Evolutionary conservation across 2,329 filamentous ascomycete species (phyloP), one percentile per base, ranked within the genome.

Genomic region (Monilinia fructigena): DNA sequence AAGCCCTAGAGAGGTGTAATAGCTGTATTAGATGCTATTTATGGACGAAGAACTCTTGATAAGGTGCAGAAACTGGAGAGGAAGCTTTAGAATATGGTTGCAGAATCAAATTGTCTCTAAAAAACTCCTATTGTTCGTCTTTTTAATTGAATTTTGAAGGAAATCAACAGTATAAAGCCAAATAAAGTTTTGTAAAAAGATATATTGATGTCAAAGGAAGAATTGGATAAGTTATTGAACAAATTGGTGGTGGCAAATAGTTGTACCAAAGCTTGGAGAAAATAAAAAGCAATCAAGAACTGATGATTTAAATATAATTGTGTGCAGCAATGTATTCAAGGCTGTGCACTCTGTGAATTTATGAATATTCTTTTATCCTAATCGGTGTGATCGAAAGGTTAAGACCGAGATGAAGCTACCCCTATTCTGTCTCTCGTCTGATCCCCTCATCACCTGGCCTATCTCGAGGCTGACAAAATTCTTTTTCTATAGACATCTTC

Each of bases 341-440:
- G 56, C 56, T 60, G 20, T 60, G 20, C 3, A 60, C 1, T 4
- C 2, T 42, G 42, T 60, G 56, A 50, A 60, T 48, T 26, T 5
- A 14, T 42, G 40, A 0, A 35, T 38, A 2, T 35, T 23, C 28
- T 31, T n/a, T 8, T 1, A 23, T 47, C 2, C n/a, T 12, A 31
- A 48, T n/a, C 20, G 20, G 56, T 23, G 4, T 48, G 14, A n/a
- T 48, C 18, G 11, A n/a, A 14, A 18, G 18, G 20, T 48, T 50
- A 18, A 31, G 11, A 23, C 42, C 56, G 56, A 60, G 28, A 18
- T 23, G 40, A n/a, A 35, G 28, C 45, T 48, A 60, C 42, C 28
- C 42, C 28, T 38, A 48, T 60, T 55, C 2, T 4, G 14, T 60
- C 56, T 60, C 56, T 60, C 56, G 7, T 60, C 56, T 38, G 56